Evolutionary conservation across 1,284 basidiomycete species (phyloP), one percentile per base, ranked within the genome.

Genomic region (Vanrija sp.): DNA sequence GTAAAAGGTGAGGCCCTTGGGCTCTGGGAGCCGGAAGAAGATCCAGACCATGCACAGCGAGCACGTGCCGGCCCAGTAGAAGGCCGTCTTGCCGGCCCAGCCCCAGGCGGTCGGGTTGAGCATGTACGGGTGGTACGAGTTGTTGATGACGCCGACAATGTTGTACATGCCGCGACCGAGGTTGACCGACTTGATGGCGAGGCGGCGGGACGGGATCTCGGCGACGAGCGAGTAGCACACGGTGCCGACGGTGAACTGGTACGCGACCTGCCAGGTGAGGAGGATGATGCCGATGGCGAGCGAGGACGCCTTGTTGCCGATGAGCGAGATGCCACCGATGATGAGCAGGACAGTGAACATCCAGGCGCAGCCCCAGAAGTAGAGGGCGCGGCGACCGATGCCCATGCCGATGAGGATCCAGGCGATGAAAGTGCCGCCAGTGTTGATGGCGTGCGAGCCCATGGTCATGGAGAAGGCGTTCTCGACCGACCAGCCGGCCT

Each of bases 141-240:
- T 23, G 45, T 37, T 38, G 43, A 57, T 37, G 22, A 58, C 25
- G 16, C 48, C 52, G 24, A 43, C 22, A 20, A 77, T 58, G 54
- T 76, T 72, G 68, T 78, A 79, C 14, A 64, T 50, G 51, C 69
- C 71, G 18, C 78, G 70, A 19, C 74, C 67, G 15, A 80, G 67
- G 7, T 75, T 77, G 63, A 79, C 69, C 3, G 78, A 73, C 66
- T 79, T 79, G 37, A 73, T 68, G 51, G 75, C 63, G 10, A 77
- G 63, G 27, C 73, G 68, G 8, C 72, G 73, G n/a, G 72, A 69
- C 0, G 64, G 53, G 31, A 76, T 61, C 49, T 77, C 75, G 36
- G 72, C 69, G 22, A 76, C 37, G 18, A 59, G 72, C 25, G 69
- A 60, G 10, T 62, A 73, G 65, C 67, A 69, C 20, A 54, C 49